phyloP scores from a whole-genome alignment of 2,329 filamentous ascomycete species.

The Alternaria postmessia region DNA sequence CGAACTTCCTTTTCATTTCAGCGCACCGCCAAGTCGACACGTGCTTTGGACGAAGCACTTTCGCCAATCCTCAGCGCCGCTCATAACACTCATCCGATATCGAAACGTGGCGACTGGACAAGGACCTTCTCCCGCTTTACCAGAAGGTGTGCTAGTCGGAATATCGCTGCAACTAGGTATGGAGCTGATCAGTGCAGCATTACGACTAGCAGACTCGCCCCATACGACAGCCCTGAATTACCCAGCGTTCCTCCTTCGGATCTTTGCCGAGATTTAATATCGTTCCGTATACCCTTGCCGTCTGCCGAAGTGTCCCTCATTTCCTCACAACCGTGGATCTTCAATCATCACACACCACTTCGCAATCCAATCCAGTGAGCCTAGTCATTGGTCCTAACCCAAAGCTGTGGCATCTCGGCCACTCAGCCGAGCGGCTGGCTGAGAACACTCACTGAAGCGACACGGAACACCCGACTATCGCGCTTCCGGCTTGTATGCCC shows the following conservation, averaged over 20 bases:
- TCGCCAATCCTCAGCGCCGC: constrained; percentile 28
- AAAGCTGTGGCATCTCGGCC: constrained; percentile 22
- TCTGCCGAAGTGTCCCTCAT: constrained; percentile 26
- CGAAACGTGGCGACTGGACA: constrained; percentile 39
- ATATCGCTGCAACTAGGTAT: constrained; percentile 31
- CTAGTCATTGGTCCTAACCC: constrained; percentile 14
- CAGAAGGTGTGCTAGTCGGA: constrained; percentile 26
- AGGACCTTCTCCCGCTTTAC: constrained; percentile 33
- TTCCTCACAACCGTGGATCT: constrained; percentile 29
- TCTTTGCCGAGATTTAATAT: constrained; percentile 26
- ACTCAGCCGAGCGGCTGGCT: constrained; percentile 26
- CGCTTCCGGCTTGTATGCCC: constrained; percentile 32
- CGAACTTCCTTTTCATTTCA: constrained; percentile 16
- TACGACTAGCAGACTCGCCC: constrained; percentile 28
- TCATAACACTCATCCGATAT: constrained; percentile 31
- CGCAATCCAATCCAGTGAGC: constrained; percentile 14
- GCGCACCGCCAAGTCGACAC: constrained; percentile 28
- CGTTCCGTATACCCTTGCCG: constrained; percentile 26
- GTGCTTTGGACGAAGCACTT: constrained; percentile 27
- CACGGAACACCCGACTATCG: constrained; percentile 36
- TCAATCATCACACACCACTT: constrained; percentile 24
- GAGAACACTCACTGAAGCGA: constrained; percentile 33
- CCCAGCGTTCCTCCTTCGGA: constrained; percentile 22
- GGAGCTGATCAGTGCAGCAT: constrained; percentile 44
- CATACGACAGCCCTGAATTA: constrained; percentile 21